Evolutionary conservation across 108 stramenopile genomes (phyloP), one percentile per base, ranked within the genome.

Genomic region (Skeletonema menzelii): DNA sequence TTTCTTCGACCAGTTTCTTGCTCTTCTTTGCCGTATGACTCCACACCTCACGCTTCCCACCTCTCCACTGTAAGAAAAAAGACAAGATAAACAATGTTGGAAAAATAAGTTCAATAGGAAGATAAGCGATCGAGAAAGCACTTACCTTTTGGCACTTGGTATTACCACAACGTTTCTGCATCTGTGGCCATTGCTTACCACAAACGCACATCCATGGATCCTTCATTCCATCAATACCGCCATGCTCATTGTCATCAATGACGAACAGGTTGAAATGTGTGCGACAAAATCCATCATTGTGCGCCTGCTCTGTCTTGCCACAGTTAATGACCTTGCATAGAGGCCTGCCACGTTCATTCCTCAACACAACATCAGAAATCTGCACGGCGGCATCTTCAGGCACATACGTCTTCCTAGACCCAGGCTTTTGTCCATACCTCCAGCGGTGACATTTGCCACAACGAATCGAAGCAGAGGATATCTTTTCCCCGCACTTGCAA

Each of bases 201-300:
- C 49, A 53, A 22, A n/a, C 15, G 22, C 49, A 53, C 49, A 7
- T 53, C 49, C 49, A 53, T 4, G 49, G 49, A 53, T 53, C 49
- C 49, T 53, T 20, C 20, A 53, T 53, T 22, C 49, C 49, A 22
- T 53, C 49, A 53, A 53, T n/a, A 8, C 49, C 49, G 24, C 20
- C n/a, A 20, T 22, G 8, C 0, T 53, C 49, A 53, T 42, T 15
- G 5, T 24, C 49, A 20, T 53, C 49, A 53, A 53, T 22, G 22
- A 22, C 49, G 22, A 53, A 53, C 10, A 22, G 22, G 31, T 60
- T 60, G 59, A 60, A 60, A 27, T 60, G 59, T 5, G 34, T 60
- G 17, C 70, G 70, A 24, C 70, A 71, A 32, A 71, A 71, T 32
- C 70, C 70, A 57, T 71, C 70, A 32, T 71, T 62, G 60, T 62